These are phyloP conservation scores for Nakazawaea anatomiae DNA, from an alignment of 805 yeast species.

Conservation along the genomic window DNA sequence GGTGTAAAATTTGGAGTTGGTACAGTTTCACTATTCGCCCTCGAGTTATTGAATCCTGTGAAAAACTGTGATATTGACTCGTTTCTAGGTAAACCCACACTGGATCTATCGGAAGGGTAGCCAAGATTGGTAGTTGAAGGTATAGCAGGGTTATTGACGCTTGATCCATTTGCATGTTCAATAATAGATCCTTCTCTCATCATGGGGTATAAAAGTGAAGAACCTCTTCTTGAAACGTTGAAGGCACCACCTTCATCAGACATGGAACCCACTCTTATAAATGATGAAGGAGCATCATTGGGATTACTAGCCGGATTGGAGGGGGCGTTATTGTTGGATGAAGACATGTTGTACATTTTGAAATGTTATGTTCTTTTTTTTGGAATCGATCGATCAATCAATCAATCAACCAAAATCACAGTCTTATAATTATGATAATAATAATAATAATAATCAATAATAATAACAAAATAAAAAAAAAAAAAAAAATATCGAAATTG, in stretches of 20 bases:
- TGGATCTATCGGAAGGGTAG: neutral
- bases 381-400: neutral
- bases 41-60: constrained; percentile 4
- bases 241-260: constrained; percentile 19
- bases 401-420: neutral
- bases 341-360: constrained; percentile 11
- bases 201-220: constrained; percentile 19
- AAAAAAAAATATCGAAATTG: neutral
- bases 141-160: neutral
- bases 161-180: constrained; percentile 1
- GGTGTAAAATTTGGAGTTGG: constrained; percentile 4
- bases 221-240: constrained; percentile 19
- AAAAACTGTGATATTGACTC: constrained; percentile 10
- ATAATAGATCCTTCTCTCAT: constrained; percentile 6
- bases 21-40: constrained; percentile 1
- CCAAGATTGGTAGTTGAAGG: neutral
- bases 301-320: constrained; percentile 7
- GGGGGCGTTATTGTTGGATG: constrained; percentile 4
- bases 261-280: constrained; percentile 16
- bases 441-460: too few species aligned
- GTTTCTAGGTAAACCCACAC: constrained; percentile 3
- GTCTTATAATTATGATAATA: neutral
- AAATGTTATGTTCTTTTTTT: neutral
- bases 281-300: constrained; percentile 11
- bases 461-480: too few species aligned